phyloP scores from a whole-genome alignment of 2,329 filamentous ascomycete species.

The Colletotrichum spaethianum region DNA sequence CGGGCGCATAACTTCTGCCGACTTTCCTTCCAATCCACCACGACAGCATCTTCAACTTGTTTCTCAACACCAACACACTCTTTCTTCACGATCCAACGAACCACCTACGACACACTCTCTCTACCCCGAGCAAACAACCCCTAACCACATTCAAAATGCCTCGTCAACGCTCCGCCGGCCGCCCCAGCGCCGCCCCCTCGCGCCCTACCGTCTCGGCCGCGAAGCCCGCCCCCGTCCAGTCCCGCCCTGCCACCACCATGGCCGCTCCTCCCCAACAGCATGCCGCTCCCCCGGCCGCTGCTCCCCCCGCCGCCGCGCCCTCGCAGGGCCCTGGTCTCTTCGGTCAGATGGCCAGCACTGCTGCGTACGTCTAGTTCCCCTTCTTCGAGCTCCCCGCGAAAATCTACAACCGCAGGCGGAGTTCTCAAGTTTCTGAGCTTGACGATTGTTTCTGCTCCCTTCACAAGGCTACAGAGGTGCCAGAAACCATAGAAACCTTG shows the following conservation, averaged over 20 bases:
- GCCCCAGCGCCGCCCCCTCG: constrained; percentile 64
- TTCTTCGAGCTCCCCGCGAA: background rate
- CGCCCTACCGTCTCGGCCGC: constrained; percentile 77
- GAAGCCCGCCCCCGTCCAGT: constrained; percentile 72
- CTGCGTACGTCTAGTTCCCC: constrained; percentile 79
- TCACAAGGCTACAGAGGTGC: constrained; percentile 12
- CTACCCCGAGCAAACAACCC: constrained; percentile 28
- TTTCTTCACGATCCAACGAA: background rate
- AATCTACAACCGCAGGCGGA: background rate
- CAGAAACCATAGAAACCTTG: background rate
- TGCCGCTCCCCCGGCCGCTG: constrained; percentile 54
- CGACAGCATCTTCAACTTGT: constrained; percentile 46
- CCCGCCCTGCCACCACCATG: constrained; percentile 79
- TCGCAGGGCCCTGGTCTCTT: constrained; percentile 87
- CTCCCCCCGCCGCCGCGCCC: constrained; percentile 63
- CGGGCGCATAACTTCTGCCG: constrained; percentile 39
- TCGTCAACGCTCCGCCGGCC: constrained; percentile 81
- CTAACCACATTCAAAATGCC: constrained; percentile 70
- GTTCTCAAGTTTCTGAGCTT: background rate
- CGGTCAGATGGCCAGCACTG: constrained; percentile 97
- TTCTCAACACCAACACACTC: constrained; percentile 31
- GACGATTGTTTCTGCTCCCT: background rate
- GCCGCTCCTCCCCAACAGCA: constrained; percentile 64
- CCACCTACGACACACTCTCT: background rate
- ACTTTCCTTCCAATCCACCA: constrained; percentile 44